Evolutionary conservation across 1,284 basidiomycete genomes (phyloP).

Genomic region (Cryptococcus sp.): DNA sequence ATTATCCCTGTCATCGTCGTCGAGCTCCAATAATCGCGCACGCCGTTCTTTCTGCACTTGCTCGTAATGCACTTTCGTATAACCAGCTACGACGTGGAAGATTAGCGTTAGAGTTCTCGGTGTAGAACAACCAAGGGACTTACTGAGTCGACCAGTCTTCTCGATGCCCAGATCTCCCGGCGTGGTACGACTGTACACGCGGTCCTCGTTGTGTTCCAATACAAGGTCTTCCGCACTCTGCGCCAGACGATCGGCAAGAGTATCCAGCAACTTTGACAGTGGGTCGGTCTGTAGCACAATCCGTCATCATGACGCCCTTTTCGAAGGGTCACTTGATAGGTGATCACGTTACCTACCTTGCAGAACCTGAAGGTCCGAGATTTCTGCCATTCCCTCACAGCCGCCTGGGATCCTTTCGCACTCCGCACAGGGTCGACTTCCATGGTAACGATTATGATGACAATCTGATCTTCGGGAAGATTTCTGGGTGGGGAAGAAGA

Average conservation of each 20-base stretch:
- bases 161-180: slow-evolving; percentile 29
- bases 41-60: slow-evolving; percentile 18
- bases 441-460: slow-evolving; percentile 32
- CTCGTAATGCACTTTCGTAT: slow-evolving; percentile 32
- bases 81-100: slow-evolving; percentile 23
- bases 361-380: slow-evolving; percentile 19
- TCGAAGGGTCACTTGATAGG: neutral
- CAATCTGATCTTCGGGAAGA: slow-evolving; percentile 5
- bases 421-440: slow-evolving; percentile 29
- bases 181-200: slow-evolving; percentile 21
- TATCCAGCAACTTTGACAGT: slow-evolving; percentile 17
- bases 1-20: neutral
- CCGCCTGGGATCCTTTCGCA: slow-evolving; percentile 22
- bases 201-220: slow-evolving; percentile 27
- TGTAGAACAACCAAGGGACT: too few relatives aligned
- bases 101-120: neutral
- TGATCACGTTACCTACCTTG: slow-evolving; percentile 18
- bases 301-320: neutral
- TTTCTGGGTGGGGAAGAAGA: too few relatives aligned
- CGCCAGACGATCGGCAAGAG: slow-evolving; percentile 23
- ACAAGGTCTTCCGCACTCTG: slow-evolving; percentile 32
- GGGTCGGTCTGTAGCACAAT: slow-evolving; percentile 24
- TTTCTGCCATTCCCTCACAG: slow-evolving; percentile 33
- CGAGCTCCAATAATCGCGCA: slow-evolving; percentile 1
- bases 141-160: too few relatives aligned